A percentile compares a stretch with the other conserved stretches of the same genome.
Evolutionary conservation across 1,139 yeast genomes (phyloP).

Genomic region (Pneumocystis sp.): DNA sequence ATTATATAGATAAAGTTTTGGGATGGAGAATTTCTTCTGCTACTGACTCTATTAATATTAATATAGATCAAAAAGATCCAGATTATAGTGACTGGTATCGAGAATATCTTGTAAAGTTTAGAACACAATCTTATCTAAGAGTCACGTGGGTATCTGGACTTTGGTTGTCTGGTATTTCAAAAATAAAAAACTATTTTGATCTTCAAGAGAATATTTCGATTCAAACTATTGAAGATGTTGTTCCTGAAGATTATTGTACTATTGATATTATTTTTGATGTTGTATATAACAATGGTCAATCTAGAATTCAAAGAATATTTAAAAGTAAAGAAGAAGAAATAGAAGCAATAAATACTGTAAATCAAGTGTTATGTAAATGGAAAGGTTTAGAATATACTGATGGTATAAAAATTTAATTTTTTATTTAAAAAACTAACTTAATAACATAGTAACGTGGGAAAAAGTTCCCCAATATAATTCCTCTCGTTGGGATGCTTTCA

Average conservation of each 20-base stretch:
- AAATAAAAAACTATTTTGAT: constrained; percentile 12
- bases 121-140: constrained; percentile 12
- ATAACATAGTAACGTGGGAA: constrained; percentile 12
- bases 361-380: constrained; percentile 14
- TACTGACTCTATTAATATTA: not conserved
- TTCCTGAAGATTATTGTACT: constrained; percentile 13
- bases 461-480: constrained; percentile 9
- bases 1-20: constrained; percentile 5
- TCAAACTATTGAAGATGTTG: constrained; percentile 1
- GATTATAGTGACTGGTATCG: not conserved
- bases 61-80: constrained; percentile 3
- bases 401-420: constrained; percentile 3
- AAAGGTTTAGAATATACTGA: constrained; percentile 14
- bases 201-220: constrained; percentile 10
- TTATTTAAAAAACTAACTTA: not conserved
- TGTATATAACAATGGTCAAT: constrained; percentile 5
- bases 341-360: constrained; percentile 9
- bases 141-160: constrained; percentile 15
- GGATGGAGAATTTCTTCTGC: not conserved
- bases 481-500: constrained; percentile 11
- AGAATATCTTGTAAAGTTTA: constrained; percentile 16
- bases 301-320: constrained; percentile 11
- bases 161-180: constrained; percentile 13
- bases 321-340: constrained; percentile 11
- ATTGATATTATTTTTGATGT: constrained; percentile 15